Evolutionary conservation across 805 yeast genomes (phyloP), one percentile per base, ranked within the genome.

Genomic region (Spathaspora passalidarum): DNA sequence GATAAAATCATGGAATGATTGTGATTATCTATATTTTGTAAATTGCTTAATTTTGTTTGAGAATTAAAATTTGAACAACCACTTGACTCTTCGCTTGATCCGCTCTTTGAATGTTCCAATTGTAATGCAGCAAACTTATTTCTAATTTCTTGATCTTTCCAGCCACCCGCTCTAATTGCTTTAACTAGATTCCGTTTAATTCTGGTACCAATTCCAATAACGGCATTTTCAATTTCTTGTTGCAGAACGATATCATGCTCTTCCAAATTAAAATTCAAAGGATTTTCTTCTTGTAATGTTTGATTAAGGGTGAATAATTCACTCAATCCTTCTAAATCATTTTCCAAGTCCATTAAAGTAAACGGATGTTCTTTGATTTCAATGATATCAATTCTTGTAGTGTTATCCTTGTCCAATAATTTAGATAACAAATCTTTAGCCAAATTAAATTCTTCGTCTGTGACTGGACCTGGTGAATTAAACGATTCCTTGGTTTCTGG

Each of bases 311-410:
- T 59, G 21, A 66, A 56, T n/a, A 70, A 56, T 43, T 71, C 74
- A 45, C 68, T 54, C 40, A 69, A 56, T 40, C 55, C 60, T 1
- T 59, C 70, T 5, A 63, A 40, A 46, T 70, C 72, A 44, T 65
- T 57, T 19, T 68, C 73, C 35, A 72, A 56, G 42, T 67, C 76
- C 67, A 69, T 55, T 19, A 70, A 51, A 2, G 69, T 65, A 43
- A 95, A 90, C 1, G 88, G 86, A 63, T 92, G 96, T 6, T 64
- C 62, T 62, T 89, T 90, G 46, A 90, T 84, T 21, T 86, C 87
- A 11, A 69, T 63, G 32, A 92, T 83, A 14, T 82, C 83, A 17
- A 85, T 77, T 59, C 99, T 76, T 36, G 75, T 66, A 7, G 62
- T 57, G 4, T 96, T 90, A 59, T 88, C 78, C 58, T 89, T 92